Base-by-base conservation (phyloP, 768 basidiomycete genomes). In the Naganishia antarctica region DNA sequence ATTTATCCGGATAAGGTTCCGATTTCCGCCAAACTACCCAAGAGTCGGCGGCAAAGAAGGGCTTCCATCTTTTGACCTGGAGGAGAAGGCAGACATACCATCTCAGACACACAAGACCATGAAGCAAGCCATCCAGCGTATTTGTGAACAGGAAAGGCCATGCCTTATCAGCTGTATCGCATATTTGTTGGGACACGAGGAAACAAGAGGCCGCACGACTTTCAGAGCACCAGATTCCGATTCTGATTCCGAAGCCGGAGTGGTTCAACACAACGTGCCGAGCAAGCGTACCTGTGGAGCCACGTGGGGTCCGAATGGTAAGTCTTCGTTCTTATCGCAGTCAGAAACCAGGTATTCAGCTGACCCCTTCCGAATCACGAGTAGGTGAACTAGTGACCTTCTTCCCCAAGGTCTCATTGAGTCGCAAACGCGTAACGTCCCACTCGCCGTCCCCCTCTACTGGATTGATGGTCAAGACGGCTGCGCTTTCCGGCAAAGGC, bases 271-370 rank as follows among this genome's bases (percentile, higher is more conserved):
- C 59, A 53, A 59, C 57, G 49, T 66, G 51, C 28, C 37, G 69
- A 87, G 90, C 1, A 71, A 70, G 18, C 80, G 89, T 66, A 90
- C 88, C 0, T 90, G 89, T 1, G 91, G 92, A 71, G 91, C 89
- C 1, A 83, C 86, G 0, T 94, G 93, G 80, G 89, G 91, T 0
- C 88, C 89, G 0, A 90, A 90, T 72, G 92, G 91, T 90, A 64
- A 48, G 81, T 72, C 3, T 43, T 40, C 11, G 31, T 31, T 16
- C 43, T 5, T 15, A 15, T 21, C 3, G 26, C 23, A 3, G 8
- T 26, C 61, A 37, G 18, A n/a, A n/a, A n/a, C n/a, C n/a, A n/a
- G n/a, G n/a, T n/a, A n/a, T n/a, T n/a, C n/a, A n/a, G n/a, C n/a
- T n/a, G n/a, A n/a, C n/a, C n/a, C n/a, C n/a, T n/a, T 21, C 13